Conservation (phyloP, 345 rosid genomes). For the Citrus australasica region DNA sequence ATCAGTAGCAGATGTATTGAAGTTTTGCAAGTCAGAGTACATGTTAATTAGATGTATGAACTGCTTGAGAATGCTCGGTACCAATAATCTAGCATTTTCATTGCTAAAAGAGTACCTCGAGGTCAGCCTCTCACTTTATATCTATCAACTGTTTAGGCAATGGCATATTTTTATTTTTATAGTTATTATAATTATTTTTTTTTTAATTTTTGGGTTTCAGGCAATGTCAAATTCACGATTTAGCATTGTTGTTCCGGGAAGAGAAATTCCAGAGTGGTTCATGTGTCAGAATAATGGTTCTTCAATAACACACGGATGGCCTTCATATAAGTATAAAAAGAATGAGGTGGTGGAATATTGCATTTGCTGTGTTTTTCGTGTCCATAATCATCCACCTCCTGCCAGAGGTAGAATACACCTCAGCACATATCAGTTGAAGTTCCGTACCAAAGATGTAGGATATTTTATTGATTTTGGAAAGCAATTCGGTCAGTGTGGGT, state of each 20-base stretch:
- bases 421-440: too few relatives aligned
- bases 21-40: neutral
- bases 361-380: neutral
- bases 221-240: neutral
- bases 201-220: too few relatives aligned
- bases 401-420: too few relatives aligned
- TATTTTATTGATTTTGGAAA: too few relatives aligned
- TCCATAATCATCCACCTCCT: neutral
- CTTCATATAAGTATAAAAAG: neutral
- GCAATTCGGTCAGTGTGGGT: too few relatives aligned
- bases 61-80: slow-evolving; percentile 1
- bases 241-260: slow-evolving; percentile 5
- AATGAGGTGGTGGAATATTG: neutral
- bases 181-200: neutral
- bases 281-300: neutral
- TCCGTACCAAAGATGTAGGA: too few relatives aligned
- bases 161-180: neutral
- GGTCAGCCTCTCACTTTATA: neutral
- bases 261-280: slow-evolving; percentile 16
- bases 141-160: neutral
- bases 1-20: slow-evolving; percentile 3
- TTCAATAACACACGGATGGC: neutral
- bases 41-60: neutral
- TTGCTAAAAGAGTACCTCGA: neutral
- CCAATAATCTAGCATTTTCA: neutral